Evolutionary conservation across 345 rosid species (phyloP), one percentile per base, ranked within the genome.

Genomic region (Rhodamnia rubescens): DNA sequence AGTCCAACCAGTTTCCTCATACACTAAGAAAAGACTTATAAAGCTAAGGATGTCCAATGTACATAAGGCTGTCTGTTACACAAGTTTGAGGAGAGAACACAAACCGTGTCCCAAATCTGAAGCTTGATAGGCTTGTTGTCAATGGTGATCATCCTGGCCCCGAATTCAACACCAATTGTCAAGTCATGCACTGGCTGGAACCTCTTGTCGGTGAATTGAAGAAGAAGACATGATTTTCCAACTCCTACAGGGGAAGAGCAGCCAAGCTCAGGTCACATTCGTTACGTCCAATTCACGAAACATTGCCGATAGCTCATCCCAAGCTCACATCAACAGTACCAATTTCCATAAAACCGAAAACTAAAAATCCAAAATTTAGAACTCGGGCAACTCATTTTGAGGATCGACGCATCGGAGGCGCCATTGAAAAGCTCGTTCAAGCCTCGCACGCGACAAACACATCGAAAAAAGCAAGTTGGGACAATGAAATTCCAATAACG

Each of bases 31-130:
- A 85, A 2, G 47, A 36, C 7, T 1, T 26, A 18, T 69, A 20
- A 69, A 69, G 78, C 26, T 18, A 69, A 69, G 47, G 4, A 18
- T 69, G 14, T 1, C 47, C 80, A 69, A 69, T 0, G 47, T 18
- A 8, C 47, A 36, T 69, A 36, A 11, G 26, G 80, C 47, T 69
- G 24, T 69, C 80, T 8, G 80, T 69, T 58, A 74, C 59, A 82
- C 40, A 52, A 56, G 82, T 78, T 15, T 22, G 36, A 81, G 82
- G 86, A 44, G 21, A 40, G 82, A 53, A 87, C 22, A 85, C 88
- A 81, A 75, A 97, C 99, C 90, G 99, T 97, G 88, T 97, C 99
- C 99, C 99, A 97, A 83, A 97, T 97, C 92, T 97, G 98, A 85
- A 97, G 98, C 91, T 97, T 94, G 86, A 97, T 95, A 32, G 99